Evolutionary conservation across 1,284 basidiomycete species (phyloP).

Genomic region (Pseudozyma tsukubaensis): DNA sequence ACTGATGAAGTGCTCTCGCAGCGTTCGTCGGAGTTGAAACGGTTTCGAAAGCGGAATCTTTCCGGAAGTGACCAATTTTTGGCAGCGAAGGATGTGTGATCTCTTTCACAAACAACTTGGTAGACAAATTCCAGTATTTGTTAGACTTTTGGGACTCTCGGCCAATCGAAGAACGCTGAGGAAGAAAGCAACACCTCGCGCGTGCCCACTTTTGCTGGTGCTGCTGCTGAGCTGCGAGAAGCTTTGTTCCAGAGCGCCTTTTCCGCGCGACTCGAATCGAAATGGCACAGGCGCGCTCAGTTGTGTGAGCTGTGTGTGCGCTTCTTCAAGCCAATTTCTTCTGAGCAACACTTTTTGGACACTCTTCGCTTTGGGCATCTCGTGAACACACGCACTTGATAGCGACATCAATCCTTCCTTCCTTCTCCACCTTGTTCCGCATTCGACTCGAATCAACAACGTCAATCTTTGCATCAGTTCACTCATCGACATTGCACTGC

Average conservation of each 20-base stretch:
- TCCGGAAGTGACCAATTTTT: too few species aligned
- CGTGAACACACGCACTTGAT: background rate
- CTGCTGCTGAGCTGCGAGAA: too few species aligned
- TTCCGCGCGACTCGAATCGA: slow-evolving; percentile 10
- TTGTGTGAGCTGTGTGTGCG: background rate
- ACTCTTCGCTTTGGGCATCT: slow-evolving; percentile 12
- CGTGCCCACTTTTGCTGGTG: background rate
- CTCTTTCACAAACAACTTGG: too few species aligned
- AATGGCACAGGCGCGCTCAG: background rate
- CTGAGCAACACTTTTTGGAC: slow-evolving; percentile 29
- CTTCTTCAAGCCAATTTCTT: slow-evolving; percentile 15
- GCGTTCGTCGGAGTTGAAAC: too few species aligned
- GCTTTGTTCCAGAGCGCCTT: background rate
- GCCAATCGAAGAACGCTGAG: slow-evolving; percentile 1
- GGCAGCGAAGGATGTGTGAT: too few species aligned
- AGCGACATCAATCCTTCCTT: background rate
- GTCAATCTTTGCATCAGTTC: background rate
- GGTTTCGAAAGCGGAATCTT: too few species aligned
- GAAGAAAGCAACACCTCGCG: slow-evolving; percentile 11
- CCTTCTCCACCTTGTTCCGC: slow-evolving; percentile 7
- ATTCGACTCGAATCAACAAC: background rate
- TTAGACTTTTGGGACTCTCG: too few species aligned
- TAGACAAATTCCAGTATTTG: too few species aligned
- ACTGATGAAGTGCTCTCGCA: too few species aligned
- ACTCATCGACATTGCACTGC: background rate